These are phyloP conservation scores for Coemansia sp. DNA, from an alignment of 192 early-diverging fungal genomes.

Conservation along the genomic window DNA sequence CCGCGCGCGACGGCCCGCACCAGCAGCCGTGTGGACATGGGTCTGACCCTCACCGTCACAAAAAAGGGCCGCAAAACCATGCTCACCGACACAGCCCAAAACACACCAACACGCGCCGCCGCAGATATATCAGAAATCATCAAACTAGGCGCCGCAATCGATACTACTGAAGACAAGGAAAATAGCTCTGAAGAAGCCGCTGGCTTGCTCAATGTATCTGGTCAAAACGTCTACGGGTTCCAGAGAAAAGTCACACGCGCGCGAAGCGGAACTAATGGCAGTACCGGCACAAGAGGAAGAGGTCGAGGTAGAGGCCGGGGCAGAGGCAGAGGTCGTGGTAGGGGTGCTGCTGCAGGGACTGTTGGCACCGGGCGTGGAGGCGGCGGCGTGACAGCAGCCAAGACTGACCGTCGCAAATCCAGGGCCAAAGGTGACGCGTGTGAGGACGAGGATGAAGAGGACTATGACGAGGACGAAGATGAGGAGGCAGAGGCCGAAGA, in stretches of 20 bases:
- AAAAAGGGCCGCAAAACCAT: conserved; percentile 30
- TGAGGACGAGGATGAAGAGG: conserved; percentile 1
- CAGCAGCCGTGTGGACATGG: conserved; percentile 40
- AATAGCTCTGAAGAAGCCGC: conserved; percentile 42
- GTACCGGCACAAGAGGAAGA: conserved; percentile 10
- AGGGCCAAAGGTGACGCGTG: neutral
- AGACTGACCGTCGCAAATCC: neutral
- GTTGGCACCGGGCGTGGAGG: too few species aligned
- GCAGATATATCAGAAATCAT: conserved; percentile 37
- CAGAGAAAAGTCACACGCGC: conserved; percentile 31
- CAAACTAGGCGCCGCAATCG: conserved; percentile 29
- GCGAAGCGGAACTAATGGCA: conserved; percentile 10
- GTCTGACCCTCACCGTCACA: conserved; percentile 33
- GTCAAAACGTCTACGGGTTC: conserved; percentile 43
- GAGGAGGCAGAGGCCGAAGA: conserved; percentile 9
- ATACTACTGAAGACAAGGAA: conserved; percentile 47
- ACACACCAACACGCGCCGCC: conserved; percentile 19
- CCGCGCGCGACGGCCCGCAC: conserved; percentile 13
- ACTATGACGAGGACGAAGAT: conserved; percentile 8
- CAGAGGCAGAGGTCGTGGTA: conserved; percentile 12
- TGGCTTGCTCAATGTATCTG: conserved; percentile 10
- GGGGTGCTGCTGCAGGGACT: neutral
- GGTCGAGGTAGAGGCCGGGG: conserved; percentile 13
- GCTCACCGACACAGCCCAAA: conserved; percentile 21
- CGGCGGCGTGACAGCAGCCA: neutral